These are phyloP conservation scores for Hyphopichia wangnamkhiaoensis DNA, from an alignment of 1,139 yeast genomes.

Conservation along the genomic window DNA sequence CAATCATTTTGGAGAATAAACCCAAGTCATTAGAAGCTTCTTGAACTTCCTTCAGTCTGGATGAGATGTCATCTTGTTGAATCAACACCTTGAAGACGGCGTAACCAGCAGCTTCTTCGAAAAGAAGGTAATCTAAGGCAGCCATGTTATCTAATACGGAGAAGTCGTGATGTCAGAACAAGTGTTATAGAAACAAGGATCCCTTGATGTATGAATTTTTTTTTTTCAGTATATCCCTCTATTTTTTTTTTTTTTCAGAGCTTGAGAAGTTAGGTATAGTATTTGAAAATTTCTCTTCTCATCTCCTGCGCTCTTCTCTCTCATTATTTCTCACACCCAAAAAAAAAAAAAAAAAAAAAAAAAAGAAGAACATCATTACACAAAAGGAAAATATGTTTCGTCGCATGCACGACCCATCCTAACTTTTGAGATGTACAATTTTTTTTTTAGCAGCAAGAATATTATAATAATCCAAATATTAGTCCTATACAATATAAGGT, in stretches of 20 bases:
- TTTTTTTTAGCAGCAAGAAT: neutral
- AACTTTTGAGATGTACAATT: constrained; percentile 2
- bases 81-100: constrained; percentile 92
- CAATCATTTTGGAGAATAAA: constrained; percentile 88
- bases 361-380: constrained; percentile 1
- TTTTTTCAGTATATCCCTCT: constrained; percentile 3
- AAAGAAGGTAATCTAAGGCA: constrained; percentile 87
- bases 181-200: constrained; percentile 1
- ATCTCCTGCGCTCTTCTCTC: constrained; percentile 10
- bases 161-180: neutral
- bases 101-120: constrained; percentile 98
- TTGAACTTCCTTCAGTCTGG: constrained; percentile 92
- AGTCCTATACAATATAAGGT: no score
- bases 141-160: constrained; percentile 37
- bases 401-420: constrained; percentile 11
- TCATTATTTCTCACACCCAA: neutral
- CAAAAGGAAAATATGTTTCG: constrained; percentile 3
- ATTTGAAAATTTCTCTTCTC: constrained; percentile 16
- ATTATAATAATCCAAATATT: no score
- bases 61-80: constrained; percentile 93
- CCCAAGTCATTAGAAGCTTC: constrained; percentile 85
- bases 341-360: constrained; percentile 7
- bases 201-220: neutral
- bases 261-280: neutral
- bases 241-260: neutral